Evolutionary conservation across 2,329 filamentous ascomycete species (phyloP), one percentile per base, ranked within the genome.

Genomic region (Teratosphaeria destructans): DNA sequence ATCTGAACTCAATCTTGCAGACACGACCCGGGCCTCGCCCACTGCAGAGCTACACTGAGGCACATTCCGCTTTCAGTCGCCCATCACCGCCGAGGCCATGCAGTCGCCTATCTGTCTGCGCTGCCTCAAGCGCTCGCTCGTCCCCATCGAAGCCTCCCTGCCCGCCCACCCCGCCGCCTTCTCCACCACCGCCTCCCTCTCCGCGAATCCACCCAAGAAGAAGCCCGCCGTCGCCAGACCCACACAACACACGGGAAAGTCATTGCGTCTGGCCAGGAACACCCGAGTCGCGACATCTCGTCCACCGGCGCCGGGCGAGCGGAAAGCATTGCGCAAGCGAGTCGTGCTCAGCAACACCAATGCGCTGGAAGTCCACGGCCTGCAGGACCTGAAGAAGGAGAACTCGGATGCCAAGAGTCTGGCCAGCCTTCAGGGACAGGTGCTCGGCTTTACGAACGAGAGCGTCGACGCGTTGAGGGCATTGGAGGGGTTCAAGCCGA

Each of bases 271-370:
- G 23, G 59, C 60, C 39, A 71, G 71, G 60, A 71, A 70, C 55
- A 68, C 59, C 53, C 69, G 70, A 34, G 58, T 60, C 16, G 35
- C 62, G 3, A 66, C 58, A 11, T 62, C 63, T 7, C 63, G 67
- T 39, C 70, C 70, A 5, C 69, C 69, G 4, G 69, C 65, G 12
- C 80, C 84, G 3, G 93, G 92, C 65, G 92, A 96, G 79, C 85
- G 92, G 65, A 95, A 91, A 76, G 89, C 89, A 32, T 80, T 89
- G 71, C 86, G 91, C 65, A 96, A 95, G 79, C 85, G 89, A 66
- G 89, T 99, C 69, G 85, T 95, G 61, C 84, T 99, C 62, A 93
- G 88, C 79, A 99, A 97, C 77, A 88, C 89, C 74, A 97, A 96
- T 76, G 94, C 94, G 56, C 78, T 96, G 43, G 84, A 87, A 61